A percentile compares a stretch with the other conserved stretches of the same genome.
phyloP scores from a whole-genome alignment of 345 rosid genomes.

The Pelargonium nanum region DNA sequence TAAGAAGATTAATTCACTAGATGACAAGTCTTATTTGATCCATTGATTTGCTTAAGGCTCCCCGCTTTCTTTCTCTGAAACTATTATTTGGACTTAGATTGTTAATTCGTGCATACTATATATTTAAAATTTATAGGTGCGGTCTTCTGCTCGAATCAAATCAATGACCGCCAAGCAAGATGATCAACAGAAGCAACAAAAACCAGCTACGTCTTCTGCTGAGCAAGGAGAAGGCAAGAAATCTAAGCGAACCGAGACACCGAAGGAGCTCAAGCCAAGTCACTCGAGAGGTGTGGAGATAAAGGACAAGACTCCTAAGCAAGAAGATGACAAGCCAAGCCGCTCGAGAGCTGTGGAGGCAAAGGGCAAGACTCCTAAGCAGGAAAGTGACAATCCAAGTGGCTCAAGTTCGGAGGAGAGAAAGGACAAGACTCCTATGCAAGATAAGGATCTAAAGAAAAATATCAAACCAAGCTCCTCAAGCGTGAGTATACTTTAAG shows the following conservation, averaged over 20 bases:
- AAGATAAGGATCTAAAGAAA: too few species aligned
- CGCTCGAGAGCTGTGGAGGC: neutral
- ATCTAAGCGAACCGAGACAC: neutral
- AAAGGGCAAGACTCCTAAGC: constrained; percentile 5
- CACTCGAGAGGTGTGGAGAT: neutral
- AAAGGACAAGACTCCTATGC: too few species aligned
- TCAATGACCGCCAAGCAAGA: neutral
- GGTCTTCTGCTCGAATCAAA: neutral
- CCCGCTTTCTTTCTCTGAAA: neutral
- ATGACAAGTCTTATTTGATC: neutral
- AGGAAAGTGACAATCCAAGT: neutral
- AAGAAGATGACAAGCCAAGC: constrained; percentile 2
- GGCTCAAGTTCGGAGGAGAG: too few species aligned
- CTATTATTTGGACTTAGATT: neutral
- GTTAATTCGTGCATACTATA: neutral
- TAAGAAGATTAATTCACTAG: constrained; percentile 2
- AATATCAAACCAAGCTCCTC: too few species aligned
- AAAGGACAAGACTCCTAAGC: neutral
- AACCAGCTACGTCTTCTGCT: neutral
- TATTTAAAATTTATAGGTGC: neutral
- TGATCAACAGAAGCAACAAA: neutral
- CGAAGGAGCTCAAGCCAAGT: neutral
- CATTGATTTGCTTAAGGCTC: neutral
- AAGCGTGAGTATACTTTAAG: constrained; percentile 10
- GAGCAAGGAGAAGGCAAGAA: neutral